These are phyloP conservation scores for Metschnikowia reukaufii DNA, from an alignment of 805 yeast species.

Conservation along the genomic window DNA sequence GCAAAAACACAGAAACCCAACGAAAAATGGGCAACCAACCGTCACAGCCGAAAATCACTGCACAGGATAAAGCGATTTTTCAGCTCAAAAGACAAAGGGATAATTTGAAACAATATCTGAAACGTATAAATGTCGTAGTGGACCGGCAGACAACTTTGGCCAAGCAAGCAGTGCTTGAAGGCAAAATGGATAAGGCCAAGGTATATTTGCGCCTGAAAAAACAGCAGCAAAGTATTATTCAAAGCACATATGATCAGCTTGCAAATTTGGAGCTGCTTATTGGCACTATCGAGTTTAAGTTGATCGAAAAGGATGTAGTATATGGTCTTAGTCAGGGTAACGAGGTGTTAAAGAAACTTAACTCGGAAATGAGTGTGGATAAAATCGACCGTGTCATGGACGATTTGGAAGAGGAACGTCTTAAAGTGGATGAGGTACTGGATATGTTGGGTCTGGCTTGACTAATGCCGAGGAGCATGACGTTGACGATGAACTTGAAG, in stretches of 20 bases:
- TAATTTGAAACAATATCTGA: slow-evolving; percentile 70
- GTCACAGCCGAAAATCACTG: slow-evolving; percentile 64
- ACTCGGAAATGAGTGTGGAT: slow-evolving; percentile 73
- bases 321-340: slow-evolving; percentile 82
- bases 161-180: slow-evolving; percentile 48
- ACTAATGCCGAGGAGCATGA: slow-evolving; percentile 54
- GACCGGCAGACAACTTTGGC: slow-evolving; percentile 64
- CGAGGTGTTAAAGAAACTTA: slow-evolving; percentile 68
- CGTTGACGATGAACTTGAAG: slow-evolving; percentile 62
- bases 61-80: slow-evolving; percentile 82
- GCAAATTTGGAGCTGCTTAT: slow-evolving; percentile 78
- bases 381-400: slow-evolving; percentile 82
- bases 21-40: slow-evolving; percentile 42
- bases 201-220: slow-evolving; percentile 73
- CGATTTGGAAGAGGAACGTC: slow-evolving; percentile 76
- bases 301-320: slow-evolving; percentile 82
- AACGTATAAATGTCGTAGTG: slow-evolving; percentile 55
- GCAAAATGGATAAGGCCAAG: slow-evolving; percentile 61
- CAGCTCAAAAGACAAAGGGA: slow-evolving; percentile 89
- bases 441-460: slow-evolving; percentile 48
- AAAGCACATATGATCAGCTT: slow-evolving; percentile 73
- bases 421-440: slow-evolving; percentile 74
- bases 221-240: slow-evolving; percentile 73
- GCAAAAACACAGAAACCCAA: not conserved
- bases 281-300: slow-evolving; percentile 80